phyloP scores from a whole-genome alignment of 805 yeast species.

The Candida parachauliodes region DNA sequence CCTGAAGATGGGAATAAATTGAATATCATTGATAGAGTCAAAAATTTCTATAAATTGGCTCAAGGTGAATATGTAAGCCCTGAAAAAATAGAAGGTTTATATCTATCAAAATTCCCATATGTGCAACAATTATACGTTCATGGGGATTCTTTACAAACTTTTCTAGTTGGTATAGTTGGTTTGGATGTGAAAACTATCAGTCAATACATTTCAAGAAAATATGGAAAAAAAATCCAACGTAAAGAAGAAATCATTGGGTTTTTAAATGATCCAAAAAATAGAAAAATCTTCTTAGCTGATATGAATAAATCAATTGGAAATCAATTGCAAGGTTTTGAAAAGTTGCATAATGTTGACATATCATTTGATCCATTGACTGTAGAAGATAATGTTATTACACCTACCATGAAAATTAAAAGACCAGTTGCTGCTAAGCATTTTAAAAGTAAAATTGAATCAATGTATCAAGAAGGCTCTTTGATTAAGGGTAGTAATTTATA shows the following conservation, averaged over 20 bases:
- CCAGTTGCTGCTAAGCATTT: conserved; percentile 31
- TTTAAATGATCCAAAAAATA: conserved; percentile 22
- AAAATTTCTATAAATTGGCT: conserved; percentile 43
- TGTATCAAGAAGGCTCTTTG: conserved; percentile 37
- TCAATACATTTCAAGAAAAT: conserved; percentile 15
- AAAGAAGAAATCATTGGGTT: conserved; percentile 18
- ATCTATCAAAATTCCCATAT: conserved; percentile 26
- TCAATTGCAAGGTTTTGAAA: conserved; percentile 33
- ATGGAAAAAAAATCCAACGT: conserved; percentile 10
- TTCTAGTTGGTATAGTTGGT: conserved; percentile 28
- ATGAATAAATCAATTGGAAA: conserved; percentile 22
- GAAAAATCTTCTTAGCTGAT: conserved; percentile 16
- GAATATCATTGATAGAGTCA: conserved; percentile 47
- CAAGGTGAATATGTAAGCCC: conserved; percentile 43
- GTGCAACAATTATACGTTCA: conserved; percentile 28
- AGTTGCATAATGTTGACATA: conserved; percentile 31
- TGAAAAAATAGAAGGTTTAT: conserved; percentile 36
- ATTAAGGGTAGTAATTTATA: conserved; percentile 18
- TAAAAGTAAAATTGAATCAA: conserved; percentile 19
- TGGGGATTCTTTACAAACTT: conserved; percentile 28
- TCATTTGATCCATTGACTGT: conserved; percentile 38
- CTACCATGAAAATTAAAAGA: conserved; percentile 41
- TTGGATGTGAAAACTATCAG: conserved; percentile 18
- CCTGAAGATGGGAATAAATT: conserved; percentile 23
- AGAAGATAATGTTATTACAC: conserved; percentile 36